phyloP scores from a whole-genome alignment of 768 basidiomycete genomes.

The Grammothele lineata region DNA sequence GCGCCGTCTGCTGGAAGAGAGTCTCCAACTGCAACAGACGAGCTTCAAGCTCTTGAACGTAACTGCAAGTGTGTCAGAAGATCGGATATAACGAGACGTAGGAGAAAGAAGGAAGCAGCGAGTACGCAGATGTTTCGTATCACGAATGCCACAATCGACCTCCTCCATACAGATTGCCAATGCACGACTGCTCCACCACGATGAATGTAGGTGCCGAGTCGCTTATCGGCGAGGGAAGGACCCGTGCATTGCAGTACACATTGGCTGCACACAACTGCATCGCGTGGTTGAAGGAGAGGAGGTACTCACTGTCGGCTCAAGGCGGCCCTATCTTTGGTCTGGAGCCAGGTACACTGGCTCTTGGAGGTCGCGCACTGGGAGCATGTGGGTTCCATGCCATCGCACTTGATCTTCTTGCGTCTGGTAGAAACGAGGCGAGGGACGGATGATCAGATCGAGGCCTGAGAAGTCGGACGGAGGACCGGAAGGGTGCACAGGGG shows the following conservation, averaged over 20 bases:
- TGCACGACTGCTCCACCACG: too few species aligned
- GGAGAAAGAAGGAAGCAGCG: too few species aligned
- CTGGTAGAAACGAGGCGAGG: slow-evolving; percentile 34
- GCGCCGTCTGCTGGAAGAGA: slow-evolving; percentile 78
- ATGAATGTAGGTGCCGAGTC: too few species aligned
- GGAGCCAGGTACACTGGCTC: slow-evolving; percentile 83
- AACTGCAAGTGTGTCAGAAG: slow-evolving; percentile 39
- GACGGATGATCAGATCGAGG: slow-evolving; percentile 17
- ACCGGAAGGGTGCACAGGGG: slow-evolving; percentile 14
- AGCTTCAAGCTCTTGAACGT: slow-evolving; percentile 89
- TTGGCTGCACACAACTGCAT: too few species aligned
- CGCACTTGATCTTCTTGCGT: slow-evolving; percentile 92
- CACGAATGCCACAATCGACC: too few species aligned
- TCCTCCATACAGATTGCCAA: too few species aligned
- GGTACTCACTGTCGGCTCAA: slow-evolving; percentile 79
- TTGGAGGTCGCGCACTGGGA: slow-evolving; percentile 74
- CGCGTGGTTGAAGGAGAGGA: slow-evolving; percentile 22
- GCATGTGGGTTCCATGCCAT: slow-evolving; percentile 83
- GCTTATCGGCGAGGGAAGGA: too few species aligned
- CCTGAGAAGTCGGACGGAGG: slow-evolving; percentile 13
- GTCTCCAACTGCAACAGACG: slow-evolving; percentile 85
- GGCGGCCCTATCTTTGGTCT: slow-evolving; percentile 88
- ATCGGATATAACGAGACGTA: slow-evolving; percentile 12
- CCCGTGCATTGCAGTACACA: too few species aligned
- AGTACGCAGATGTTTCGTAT: too few species aligned